phyloP scores from a whole-genome alignment of 495 filamentous ascomycete species.

The Xylaria venustula region DNA sequence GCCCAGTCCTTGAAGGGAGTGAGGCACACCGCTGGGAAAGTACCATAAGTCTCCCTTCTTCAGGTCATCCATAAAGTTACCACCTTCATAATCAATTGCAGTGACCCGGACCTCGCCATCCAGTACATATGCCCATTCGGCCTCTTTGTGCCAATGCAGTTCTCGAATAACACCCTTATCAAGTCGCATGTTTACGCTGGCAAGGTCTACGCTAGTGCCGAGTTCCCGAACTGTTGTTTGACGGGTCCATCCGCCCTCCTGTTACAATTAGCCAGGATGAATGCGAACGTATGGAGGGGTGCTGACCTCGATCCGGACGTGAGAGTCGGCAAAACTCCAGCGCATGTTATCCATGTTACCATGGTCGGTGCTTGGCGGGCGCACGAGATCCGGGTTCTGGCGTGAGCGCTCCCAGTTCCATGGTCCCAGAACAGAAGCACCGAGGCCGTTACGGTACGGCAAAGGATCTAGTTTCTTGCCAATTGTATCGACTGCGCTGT shows the following conservation, averaged over 20 bases:
- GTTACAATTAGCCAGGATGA: slow-evolving; percentile 3
- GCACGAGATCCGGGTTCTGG: slow-evolving; percentile 62
- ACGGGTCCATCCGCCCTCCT: slow-evolving; percentile 69
- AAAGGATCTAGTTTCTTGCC: slow-evolving; percentile 59
- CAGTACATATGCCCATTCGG: slow-evolving; percentile 68
- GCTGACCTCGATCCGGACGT: slow-evolving; percentile 61
- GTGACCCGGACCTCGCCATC: slow-evolving; percentile 60
- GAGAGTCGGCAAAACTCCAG: slow-evolving; percentile 68
- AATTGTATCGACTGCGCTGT: slow-evolving; percentile 53
- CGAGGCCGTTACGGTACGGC: slow-evolving; percentile 64
- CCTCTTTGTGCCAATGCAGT: slow-evolving; percentile 72
- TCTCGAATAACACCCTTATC: slow-evolving; percentile 68
- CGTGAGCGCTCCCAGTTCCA: slow-evolving; percentile 62
- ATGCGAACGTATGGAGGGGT: not conserved
- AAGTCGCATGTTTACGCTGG: slow-evolving; percentile 67
- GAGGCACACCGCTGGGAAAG: slow-evolving; percentile 69
- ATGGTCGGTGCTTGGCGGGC: slow-evolving; percentile 64
- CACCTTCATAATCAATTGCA: slow-evolving; percentile 66
- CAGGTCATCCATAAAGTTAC: slow-evolving; percentile 68
- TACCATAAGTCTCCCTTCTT: slow-evolving; percentile 72
- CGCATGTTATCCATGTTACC: slow-evolving; percentile 62
- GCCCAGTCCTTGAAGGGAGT: slow-evolving; percentile 65
- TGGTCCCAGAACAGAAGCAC: slow-evolving; percentile 62
- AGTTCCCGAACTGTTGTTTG: slow-evolving; percentile 65
- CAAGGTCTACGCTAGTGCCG: slow-evolving; percentile 57